Percentiles rank a stretch among this genome's conserved stretches.
Conservation (phyloP, 2,329 filamentous ascomycete genomes). For the Penicillium janthinellum region DNA sequence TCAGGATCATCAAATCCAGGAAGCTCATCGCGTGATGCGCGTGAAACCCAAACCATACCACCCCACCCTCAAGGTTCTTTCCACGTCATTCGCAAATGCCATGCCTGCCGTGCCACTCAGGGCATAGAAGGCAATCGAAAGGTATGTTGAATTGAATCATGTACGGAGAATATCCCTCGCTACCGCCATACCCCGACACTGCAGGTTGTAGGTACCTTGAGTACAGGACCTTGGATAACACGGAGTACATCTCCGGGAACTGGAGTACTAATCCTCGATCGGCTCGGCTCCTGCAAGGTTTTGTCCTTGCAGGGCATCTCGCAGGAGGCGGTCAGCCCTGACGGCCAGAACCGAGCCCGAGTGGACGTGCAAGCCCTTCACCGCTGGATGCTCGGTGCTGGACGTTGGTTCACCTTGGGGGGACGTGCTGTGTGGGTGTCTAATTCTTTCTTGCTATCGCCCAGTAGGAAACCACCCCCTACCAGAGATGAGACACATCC, state of each 20-base stretch:
- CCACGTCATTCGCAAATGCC: background rate
- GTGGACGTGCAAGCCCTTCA: slow-evolving; percentile 14
- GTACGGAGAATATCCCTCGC: background rate
- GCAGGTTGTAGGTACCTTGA: background rate
- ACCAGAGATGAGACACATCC: background rate
- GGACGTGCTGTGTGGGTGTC: slow-evolving; percentile 26
- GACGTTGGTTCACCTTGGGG: background rate
- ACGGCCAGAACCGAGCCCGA: slow-evolving; percentile 17
- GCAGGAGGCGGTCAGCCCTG: slow-evolving; percentile 33
- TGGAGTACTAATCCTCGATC: slow-evolving; percentile 8
- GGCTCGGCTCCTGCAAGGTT: slow-evolving; percentile 29
- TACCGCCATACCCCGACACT: background rate
- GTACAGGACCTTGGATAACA: no score
- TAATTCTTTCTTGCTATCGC: background rate
- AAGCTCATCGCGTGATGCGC: slow-evolving; percentile 17
- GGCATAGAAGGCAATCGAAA: background rate
- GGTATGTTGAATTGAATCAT: background rate
- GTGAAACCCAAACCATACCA: slow-evolving; percentile 7
- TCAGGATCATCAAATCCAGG: background rate
- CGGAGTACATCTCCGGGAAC: no score
- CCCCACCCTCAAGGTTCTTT: background rate
- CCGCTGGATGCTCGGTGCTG: slow-evolving; percentile 27
- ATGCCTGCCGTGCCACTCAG: background rate
- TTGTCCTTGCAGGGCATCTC: slow-evolving; percentile 28
- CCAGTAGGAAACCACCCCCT: background rate